phyloP scores from a whole-genome alignment of 2,329 filamentous ascomycete species.

The Graphilbum fragrans region DNA sequence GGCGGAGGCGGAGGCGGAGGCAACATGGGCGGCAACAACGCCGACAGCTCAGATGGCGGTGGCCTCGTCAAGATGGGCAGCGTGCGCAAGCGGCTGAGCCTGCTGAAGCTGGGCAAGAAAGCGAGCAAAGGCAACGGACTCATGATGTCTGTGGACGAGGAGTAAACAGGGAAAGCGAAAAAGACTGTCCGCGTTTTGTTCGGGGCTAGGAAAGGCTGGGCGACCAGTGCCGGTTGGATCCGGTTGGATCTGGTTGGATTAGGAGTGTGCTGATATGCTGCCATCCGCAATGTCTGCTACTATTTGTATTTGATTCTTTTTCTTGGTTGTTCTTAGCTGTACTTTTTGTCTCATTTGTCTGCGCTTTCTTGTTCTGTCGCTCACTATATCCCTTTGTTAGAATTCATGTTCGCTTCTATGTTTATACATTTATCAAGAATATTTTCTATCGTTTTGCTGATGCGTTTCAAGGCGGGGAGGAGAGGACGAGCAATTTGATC shows the following conservation, averaged over 20 bases:
- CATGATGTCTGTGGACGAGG: constrained; percentile 45
- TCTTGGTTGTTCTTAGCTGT: not conserved
- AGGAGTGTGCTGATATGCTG: not conserved
- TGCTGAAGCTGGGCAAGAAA: constrained; percentile 65
- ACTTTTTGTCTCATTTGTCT: not conserved
- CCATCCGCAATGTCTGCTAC: not conserved
- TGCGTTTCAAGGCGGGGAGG: too few relatives aligned
- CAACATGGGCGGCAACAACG: not conserved
- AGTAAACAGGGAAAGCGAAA: constrained; percentile 21
- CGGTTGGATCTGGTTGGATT: not conserved
- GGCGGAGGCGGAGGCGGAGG: not conserved
- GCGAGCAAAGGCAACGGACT: constrained; percentile 39
- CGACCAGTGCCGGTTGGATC: too few relatives aligned
- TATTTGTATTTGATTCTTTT: not conserved
- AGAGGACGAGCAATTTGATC: too few relatives aligned
- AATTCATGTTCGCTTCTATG: not conserved
- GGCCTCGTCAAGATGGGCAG: constrained; percentile 41
- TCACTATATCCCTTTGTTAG: not conserved
- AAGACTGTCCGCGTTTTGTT: not conserved
- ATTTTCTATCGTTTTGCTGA: too few relatives aligned
- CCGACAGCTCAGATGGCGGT: constrained; percentile 6
- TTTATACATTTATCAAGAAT: too few relatives aligned
- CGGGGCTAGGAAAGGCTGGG: too few relatives aligned
- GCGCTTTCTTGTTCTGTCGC: not conserved
- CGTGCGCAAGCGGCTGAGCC: constrained; percentile 66